Base-by-base conservation (phyloP, 306 rosid genomes). In the Gastrolobium villosum region DNA sequence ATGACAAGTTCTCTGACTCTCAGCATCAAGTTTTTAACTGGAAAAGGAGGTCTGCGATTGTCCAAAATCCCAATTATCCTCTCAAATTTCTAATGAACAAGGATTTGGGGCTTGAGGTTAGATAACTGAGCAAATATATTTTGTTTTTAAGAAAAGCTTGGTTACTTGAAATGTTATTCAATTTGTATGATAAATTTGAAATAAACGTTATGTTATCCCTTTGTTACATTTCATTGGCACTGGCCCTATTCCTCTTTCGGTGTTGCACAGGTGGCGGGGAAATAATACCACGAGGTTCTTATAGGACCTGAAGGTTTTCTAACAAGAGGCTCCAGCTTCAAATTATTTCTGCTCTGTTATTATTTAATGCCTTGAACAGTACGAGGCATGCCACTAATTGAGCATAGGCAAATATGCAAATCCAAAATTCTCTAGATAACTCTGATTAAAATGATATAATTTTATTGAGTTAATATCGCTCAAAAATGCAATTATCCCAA, bases 261-360 rank as follows among this genome's bases (percentile, higher is more conserved):
- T 28, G 26, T 39, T 75, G 62, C 65, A 5, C 52, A 11, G 66
- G 44, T 59, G 63, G 59, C 49, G 61, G 6, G 32, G 26, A 35
- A 59, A 50, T 64, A 39, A 34, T 63, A 56, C 46, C 70, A 34
- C 44, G 45, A 5, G 69, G n/a, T 70, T 50, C 71, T 48, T 39
- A 30, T 28, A 20, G 14, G 7, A 20, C 60, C 20, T 10, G 56
- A 39, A 7, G 46, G 14, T 54, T 31, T 67, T 44, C 75, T 49
- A 2, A 67, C 34, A 67, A 11, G 43, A 30, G 35, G 44, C 26
- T 69, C 7, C 13, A 5, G 46, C 44, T 61, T 35, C 49, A 10
- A 34, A 37, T 10, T 26, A 50, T 10, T 6, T 78, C 67, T 56
- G 31, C 37, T 15, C 7, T 57, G 70, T 34, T 45, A 13, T 35